Base-by-base conservation (phyloP, 305 asterid species). In the Rubia tinctorum region DNA sequence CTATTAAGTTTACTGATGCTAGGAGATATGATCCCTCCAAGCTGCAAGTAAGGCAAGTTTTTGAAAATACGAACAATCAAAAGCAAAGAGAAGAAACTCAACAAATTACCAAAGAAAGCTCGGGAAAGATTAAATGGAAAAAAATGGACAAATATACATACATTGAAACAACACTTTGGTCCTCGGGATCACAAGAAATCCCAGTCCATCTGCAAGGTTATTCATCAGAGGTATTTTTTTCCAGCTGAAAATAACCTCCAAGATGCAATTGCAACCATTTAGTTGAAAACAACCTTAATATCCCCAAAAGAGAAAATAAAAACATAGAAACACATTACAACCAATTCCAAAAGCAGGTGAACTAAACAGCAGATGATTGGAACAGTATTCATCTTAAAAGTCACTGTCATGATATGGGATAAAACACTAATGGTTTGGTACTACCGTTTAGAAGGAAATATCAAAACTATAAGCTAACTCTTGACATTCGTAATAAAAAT, bases 151-250 rank as follows among this genome's bases (percentile, higher is more conserved):
- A 70, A 34, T 18, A 22, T n/a, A 66, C 90, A 78, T 83, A 94
- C 98, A 94, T 87, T 73, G 97, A 87, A 40, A 87, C 59, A 17
- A 94, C 99, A 82, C 91, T 87, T 76, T 87, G 92, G 71, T 94
- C 98, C 73, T 84, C 80, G 43, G 84, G 88, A 79, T 82, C 82
- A 78, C 98, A 94, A 81, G 96, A 82, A 73, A 94, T 83, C 59
- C 99, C 99, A 78, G 91, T 90, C 98, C 99, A 94, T 13, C 73
- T 17, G 76, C 98, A 94, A 7, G 98, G 99, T 79, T 76, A 80
- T 66, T 78, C 93, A 86, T 91, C 99, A 49, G 82, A 80, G 60
- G 80, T 90, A 17, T 75, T 27, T 27, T 27, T 27, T 27, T 27
- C 2, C 30, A 27, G 2, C 30, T 27, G 30, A 27, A 27, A 27